Conservation (phyloP, 2,329 filamentous ascomycete genomes). For the Ophiostoma tasmaniense region DNA sequence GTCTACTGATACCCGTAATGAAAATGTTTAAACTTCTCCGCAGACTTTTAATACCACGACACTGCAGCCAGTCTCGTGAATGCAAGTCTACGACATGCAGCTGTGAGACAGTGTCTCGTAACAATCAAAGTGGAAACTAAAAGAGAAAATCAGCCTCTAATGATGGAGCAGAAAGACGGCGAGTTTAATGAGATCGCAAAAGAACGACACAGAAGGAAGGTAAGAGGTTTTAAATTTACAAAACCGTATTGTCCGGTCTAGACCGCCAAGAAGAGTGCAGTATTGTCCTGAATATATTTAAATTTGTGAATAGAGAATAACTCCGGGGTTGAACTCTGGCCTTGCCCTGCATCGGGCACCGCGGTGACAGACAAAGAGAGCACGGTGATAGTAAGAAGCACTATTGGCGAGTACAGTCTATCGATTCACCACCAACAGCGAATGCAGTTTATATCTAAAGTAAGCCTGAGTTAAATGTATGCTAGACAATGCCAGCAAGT, state of each 20-base stretch:
- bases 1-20: background rate
- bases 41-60: background rate
- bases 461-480: background rate
- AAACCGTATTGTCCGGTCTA: background rate
- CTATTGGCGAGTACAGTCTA: background rate
- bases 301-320: background rate
- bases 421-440: background rate
- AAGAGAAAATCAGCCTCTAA: background rate
- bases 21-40: background rate
- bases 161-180: background rate
- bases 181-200: background rate
- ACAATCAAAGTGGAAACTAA: background rate
- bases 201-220: background rate
- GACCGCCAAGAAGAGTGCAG: background rate
- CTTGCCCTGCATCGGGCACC: background rate
- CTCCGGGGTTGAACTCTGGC: background rate
- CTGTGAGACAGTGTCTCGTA: background rate
- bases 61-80: background rate
- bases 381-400: background rate
- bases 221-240: too few relatives aligned
- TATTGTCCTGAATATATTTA: background rate
- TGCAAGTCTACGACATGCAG: background rate
- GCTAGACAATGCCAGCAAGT: background rate
- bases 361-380: background rate
- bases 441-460: background rate